These are phyloP conservation scores for Sphaerobolus stellatus DNA, from an alignment of 1,284 basidiomycete species.

Conservation along the genomic window DNA sequence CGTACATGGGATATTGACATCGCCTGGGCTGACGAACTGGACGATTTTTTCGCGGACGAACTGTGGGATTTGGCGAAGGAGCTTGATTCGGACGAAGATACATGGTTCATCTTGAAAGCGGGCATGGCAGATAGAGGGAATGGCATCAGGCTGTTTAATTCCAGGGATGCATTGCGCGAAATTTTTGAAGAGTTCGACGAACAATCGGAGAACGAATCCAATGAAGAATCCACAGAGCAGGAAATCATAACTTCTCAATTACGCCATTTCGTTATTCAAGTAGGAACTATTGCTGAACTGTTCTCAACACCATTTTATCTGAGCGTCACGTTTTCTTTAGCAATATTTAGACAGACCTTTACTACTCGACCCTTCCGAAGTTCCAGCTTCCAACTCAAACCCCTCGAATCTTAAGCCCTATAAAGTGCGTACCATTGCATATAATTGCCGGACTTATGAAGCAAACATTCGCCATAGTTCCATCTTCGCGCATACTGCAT, in stretches of 20 bases:
- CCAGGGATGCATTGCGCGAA: slow-evolving; percentile 64
- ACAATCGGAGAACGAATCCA: slow-evolving; percentile 44
- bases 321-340: slow-evolving; percentile 40
- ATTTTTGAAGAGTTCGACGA: slow-evolving; percentile 90
- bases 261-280: slow-evolving; percentile 96
- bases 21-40: slow-evolving; percentile 91
- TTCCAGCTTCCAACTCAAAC: slow-evolving; percentile 37
- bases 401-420: slow-evolving; percentile 19
- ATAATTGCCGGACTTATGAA: slow-evolving; percentile 57
- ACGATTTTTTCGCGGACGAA: slow-evolving; percentile 92
- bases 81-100: slow-evolving; percentile 49
- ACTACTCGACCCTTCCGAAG: slow-evolving; percentile 62
- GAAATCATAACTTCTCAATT: slow-evolving; percentile 80
- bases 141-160: slow-evolving; percentile 91
- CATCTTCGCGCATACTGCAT: slow-evolving; percentile 94
- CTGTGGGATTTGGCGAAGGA: slow-evolving; percentile 81
- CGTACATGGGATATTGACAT: slow-evolving; percentile 88
- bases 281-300: slow-evolving; percentile 33
- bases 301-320: background rate
- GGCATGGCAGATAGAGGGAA: slow-evolving; percentile 97
- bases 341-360: slow-evolving; percentile 82
- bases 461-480: slow-evolving; percentile 55
- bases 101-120: slow-evolving; percentile 95
- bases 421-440: slow-evolving; percentile 43
- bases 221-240: slow-evolving; percentile 30